A percentile compares a stretch with the other conserved stretches of the same genome.
phyloP scores from a whole-genome alignment of 208 protist genomes.

The Leishmania tarentolae region DNA sequence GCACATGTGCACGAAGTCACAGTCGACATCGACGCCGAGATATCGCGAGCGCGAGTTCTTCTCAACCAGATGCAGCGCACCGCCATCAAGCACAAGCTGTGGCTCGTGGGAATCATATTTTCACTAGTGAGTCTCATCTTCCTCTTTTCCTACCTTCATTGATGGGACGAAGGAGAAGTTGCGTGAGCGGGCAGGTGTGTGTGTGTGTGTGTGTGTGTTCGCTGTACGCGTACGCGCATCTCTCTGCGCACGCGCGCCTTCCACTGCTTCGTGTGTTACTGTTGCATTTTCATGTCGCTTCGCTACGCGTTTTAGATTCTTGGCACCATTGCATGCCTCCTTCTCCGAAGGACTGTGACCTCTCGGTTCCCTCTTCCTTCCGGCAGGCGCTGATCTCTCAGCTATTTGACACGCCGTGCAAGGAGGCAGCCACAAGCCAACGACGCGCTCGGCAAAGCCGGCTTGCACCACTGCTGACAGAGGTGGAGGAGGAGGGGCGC shows the following conservation, averaged over 20 bases:
- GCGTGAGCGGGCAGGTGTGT: background rate
- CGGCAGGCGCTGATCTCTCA: background rate
- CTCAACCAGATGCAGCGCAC: conserved; percentile 75
- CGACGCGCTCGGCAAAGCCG: background rate
- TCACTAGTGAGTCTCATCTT: conserved; percentile 44
- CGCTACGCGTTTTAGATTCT: background rate
- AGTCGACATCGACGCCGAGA: conserved; percentile 62
- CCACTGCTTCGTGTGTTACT: background rate
- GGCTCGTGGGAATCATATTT: conserved; percentile 50
- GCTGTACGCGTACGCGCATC: conserved; percentile 6
- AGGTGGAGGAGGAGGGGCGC: background rate
- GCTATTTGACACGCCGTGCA: background rate
- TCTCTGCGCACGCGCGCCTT: background rate
- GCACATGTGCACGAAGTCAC: conserved; percentile 45
- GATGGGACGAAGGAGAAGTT: background rate
- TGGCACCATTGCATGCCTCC: background rate
- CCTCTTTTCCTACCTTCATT: conserved; percentile 40
- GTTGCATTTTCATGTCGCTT: background rate
- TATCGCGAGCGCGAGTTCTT: conserved; percentile 54
- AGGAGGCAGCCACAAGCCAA: background rate
- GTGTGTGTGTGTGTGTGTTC: too few relatives aligned
- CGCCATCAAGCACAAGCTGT: conserved; percentile 65
- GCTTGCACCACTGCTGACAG: background rate
- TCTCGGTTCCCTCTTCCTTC: background rate
- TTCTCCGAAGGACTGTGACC: background rate